Percentiles rank a stretch among this genome's conserved stretches.
Evolutionary conservation across 2,329 filamentous ascomycete species (phyloP).

Genomic region (Botrytis galanthina): DNA sequence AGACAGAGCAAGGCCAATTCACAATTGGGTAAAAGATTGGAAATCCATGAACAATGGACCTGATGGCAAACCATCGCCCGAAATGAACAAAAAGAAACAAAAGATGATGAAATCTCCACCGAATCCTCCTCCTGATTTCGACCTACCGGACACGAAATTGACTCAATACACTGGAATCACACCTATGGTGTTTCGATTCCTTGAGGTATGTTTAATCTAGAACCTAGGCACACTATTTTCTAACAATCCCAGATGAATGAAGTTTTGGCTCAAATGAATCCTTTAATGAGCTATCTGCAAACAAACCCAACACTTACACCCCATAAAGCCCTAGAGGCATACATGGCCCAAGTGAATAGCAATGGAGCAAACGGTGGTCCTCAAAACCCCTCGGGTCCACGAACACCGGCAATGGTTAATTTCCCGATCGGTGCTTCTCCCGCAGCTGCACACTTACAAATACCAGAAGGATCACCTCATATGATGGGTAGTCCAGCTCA

Average conservation of each 20-base stretch:
- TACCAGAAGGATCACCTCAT: constrained; percentile 59
- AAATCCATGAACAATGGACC: constrained; percentile 52
- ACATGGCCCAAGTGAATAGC: constrained; percentile 47
- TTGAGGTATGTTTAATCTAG: constrained; percentile 49
- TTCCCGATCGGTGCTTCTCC: constrained; percentile 61
- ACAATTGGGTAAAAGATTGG: constrained; percentile 67
- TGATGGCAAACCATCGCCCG: constrained; percentile 59
- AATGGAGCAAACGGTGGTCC: constrained; percentile 27
- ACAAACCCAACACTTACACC: constrained; percentile 53
- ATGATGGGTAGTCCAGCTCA: constrained; percentile 57
- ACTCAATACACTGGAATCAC: constrained; percentile 59
- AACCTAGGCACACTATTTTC: neutral
- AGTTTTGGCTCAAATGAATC: constrained; percentile 65
- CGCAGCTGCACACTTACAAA: constrained; percentile 56
- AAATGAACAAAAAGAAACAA: constrained; percentile 67
- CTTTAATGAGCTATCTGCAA: constrained; percentile 59
- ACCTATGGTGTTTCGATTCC: constrained; percentile 59
- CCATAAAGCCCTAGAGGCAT: constrained; percentile 59
- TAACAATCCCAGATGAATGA: constrained; percentile 51
- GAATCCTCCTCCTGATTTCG: constrained; percentile 57
- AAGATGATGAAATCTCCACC: constrained; percentile 59
- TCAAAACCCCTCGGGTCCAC: constrained; percentile 31
- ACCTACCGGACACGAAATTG: constrained; percentile 57
- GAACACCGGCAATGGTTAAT: constrained; percentile 36
- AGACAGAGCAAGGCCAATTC: constrained; percentile 58